Base-by-base conservation (phyloP, 225 moss, liverwort and hornwort species). In the Asterella californica region DNA sequence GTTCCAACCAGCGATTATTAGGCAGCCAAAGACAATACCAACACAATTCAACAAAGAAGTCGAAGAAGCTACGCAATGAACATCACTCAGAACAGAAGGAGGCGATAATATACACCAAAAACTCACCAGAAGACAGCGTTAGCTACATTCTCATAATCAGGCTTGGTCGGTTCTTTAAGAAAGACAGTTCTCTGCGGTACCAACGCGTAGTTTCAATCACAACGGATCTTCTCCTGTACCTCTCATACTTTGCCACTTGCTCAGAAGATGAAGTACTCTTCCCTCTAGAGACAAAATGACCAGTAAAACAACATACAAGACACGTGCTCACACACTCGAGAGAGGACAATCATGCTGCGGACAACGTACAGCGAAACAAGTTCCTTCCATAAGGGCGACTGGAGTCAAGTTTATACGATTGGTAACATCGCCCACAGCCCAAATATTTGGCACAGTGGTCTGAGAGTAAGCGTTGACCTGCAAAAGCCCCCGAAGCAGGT, bases 351-450 rank as follows among this genome's bases (percentile, higher is more conserved):
- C 14, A 15, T 38, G 72, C 10, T 70, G 21, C 29, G 6, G 21
- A 11, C 21, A 70, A 79, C 93, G 85, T 59, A 93, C 93, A 82
- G 94, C 89, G 66, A 97, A 92, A 54, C 89, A 90, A 54, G 88
- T 93, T 63, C 86, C 97, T 84, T 97, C 97, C 94, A 94, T 93
- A n/a, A 99, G 93, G 25, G 97, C 97, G 61, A 99, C 94, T 55
- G 97, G 97, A 62, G 94, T 99, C 36, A 99, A 89, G 65, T 92
- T 91, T 55, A 93, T 71, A 62, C 97, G 88, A 80, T 95, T 87
- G 34, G 97, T 99, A 54, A 91, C 91, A 85, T 99, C 94, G 73
- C 97, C 97, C 80, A 99, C 84, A 24, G 97, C 94, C 91, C 92
- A 99, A 33, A 99, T 91, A 84, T 63, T 99, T 33, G 92, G 84